Percentiles rank a stretch among this genome's conserved stretches.
Evolutionary conservation across 306 rosid species (phyloP).

Genomic region (Lupinus albus): DNA sequence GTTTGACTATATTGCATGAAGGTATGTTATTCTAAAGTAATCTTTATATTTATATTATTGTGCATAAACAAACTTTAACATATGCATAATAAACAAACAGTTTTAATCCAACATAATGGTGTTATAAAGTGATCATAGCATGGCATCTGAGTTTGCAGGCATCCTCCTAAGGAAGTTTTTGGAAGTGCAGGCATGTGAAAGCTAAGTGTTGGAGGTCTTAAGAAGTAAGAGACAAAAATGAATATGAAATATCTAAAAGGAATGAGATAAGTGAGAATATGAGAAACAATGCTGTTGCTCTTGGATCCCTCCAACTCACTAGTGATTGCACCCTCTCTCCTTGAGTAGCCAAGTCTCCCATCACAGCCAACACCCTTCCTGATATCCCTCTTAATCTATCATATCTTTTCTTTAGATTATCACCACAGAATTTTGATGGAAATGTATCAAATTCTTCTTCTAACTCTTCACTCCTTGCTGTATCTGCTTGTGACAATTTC

Average conservation of each 20-base stretch:
- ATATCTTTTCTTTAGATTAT: conserved; percentile 36
- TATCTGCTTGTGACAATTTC: conserved; percentile 41
- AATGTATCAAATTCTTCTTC: conserved; percentile 48
- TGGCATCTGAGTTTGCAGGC: conserved; percentile 50
- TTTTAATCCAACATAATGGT: no score
- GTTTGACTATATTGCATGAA: no score
- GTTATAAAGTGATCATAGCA: no score
- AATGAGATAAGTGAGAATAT: conserved; percentile 32
- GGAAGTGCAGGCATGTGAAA: conserved; percentile 39
- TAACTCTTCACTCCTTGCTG: conserved; percentile 37
- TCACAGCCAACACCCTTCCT: conserved; percentile 45
- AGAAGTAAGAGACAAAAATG: conserved; percentile 26
- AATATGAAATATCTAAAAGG: conserved; percentile 11
- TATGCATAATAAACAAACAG: no score
- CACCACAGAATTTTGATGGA: conserved; percentile 28
- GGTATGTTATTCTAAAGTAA: no score
- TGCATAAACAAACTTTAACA: no score
- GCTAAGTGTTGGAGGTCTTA: conserved; percentile 45
- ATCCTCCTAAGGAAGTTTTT: conserved; percentile 49
- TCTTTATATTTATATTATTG: no score
- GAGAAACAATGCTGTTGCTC: conserved; percentile 46
- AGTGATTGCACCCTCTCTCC: conserved; percentile 50
- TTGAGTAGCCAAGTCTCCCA: conserved; percentile 50
- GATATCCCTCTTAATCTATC: conserved; percentile 47
- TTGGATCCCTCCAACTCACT: conserved; percentile 54